Evolutionary conservation across 1,139 yeast genomes (phyloP).

Genomic region (Magnusiomyces clavatus): DNA sequence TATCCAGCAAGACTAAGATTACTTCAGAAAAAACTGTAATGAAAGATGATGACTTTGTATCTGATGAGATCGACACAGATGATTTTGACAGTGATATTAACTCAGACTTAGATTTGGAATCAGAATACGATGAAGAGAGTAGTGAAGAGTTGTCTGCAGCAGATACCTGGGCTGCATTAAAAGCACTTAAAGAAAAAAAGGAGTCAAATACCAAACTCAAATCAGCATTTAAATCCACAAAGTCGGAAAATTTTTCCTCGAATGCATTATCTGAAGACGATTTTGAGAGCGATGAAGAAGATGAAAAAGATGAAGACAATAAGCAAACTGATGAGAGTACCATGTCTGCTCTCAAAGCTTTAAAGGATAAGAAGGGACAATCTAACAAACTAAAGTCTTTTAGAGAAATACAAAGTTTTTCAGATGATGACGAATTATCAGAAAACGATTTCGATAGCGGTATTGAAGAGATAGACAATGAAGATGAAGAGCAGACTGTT

Average conservation of each 20-base stretch:
- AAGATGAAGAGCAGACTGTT: conserved; percentile 20
- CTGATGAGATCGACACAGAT: conserved; percentile 7
- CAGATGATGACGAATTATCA: conserved; percentile 25
- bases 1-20: too few species aligned
- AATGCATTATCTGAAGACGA: neutral
- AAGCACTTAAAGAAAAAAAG: conserved; percentile 13
- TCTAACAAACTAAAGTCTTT: too few species aligned
- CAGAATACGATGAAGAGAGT: conserved; percentile 21
- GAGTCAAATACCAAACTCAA: conserved; percentile 16
- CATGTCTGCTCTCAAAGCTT: conserved; percentile 38
- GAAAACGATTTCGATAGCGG: conserved; percentile 17
- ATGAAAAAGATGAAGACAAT: conserved; percentile 10
- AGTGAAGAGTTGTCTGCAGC: conserved; percentile 14
- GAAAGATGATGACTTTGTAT: neutral
- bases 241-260: too few species aligned
- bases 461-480: conserved; percentile 11
- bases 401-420: conserved; percentile 39
- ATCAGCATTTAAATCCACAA: neutral
- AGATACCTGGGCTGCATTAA: conserved; percentile 17
- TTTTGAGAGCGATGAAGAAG: conserved; percentile 8
- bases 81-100: conserved; percentile 17
- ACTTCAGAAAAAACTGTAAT: too few species aligned
- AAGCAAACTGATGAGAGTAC: conserved; percentile 34
- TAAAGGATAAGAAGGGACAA: conserved; percentile 30
- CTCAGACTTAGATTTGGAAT: conserved; percentile 12